phyloP scores from a whole-genome alignment of 2,329 filamentous ascomycete genomes.

The Trichoderma guizhouense region DNA sequence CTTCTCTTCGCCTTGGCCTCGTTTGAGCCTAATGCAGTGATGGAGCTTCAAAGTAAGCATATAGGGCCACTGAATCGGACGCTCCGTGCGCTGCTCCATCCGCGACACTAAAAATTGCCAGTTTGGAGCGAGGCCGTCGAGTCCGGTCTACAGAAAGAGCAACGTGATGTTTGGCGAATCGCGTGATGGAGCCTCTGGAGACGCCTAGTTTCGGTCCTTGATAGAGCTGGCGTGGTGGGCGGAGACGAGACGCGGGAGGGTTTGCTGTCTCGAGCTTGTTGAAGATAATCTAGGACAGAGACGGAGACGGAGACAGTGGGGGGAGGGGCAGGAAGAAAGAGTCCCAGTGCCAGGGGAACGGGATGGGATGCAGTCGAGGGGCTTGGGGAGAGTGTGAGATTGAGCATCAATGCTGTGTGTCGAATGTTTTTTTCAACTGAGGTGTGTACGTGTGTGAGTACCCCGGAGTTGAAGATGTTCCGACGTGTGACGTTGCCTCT shows the following conservation, averaged over 20 bases:
- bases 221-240: neutral
- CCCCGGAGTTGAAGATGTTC: neutral
- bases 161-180: neutral
- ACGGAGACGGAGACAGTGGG: neutral
- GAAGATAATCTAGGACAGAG: neutral
- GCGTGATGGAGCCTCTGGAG: neutral
- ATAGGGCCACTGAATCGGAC: neutral
- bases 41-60: slow-evolving; percentile 11
- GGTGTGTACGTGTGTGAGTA: neutral
- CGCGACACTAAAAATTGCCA: neutral
- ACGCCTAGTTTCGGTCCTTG: neutral
- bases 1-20: neutral
- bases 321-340: neutral
- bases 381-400: neutral
- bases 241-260: neutral
- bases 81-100: neutral
- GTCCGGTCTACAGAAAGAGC: neutral
- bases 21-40: slow-evolving; percentile 7
- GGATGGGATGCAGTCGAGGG: neutral
- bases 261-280: neutral
- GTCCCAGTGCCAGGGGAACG: neutral
- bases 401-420: neutral
- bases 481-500: neutral
- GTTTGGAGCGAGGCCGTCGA: neutral
- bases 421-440: neutral